Conservation (phyloP, 2,329 filamentous ascomycete species). For the Fusarium sp. region DNA sequence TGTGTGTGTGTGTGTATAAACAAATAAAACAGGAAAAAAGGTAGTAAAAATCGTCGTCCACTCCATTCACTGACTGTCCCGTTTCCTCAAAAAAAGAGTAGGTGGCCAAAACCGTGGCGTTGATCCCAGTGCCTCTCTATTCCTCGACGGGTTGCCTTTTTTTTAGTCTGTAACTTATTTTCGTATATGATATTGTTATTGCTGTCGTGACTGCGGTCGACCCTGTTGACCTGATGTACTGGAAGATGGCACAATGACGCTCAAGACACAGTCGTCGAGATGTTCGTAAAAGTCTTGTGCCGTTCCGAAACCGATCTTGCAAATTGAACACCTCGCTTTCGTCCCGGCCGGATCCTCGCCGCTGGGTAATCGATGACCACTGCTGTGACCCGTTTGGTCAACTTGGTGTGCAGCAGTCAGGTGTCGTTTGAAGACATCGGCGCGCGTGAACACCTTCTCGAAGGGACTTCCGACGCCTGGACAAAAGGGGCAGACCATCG, state of each 20-base stretch:
- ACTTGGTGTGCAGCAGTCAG: slow-evolving; percentile 93
- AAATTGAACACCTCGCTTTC: slow-evolving; percentile 92
- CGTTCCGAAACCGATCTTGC: slow-evolving; percentile 80
- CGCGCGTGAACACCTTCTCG: slow-evolving; percentile 96
- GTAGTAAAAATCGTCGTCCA: slow-evolving; percentile 4
- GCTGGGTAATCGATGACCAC: slow-evolving; percentile 62
- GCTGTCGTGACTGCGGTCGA: slow-evolving; percentile 22
- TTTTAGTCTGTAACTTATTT: neutral
- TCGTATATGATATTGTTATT: slow-evolving; percentile 1
- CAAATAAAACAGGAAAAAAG: slow-evolving; percentile 22
- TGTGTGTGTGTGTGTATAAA: slow-evolving; percentile 8
- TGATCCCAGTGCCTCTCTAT: slow-evolving; percentile 2
- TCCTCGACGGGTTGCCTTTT: neutral
- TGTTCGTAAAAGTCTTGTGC: slow-evolving; percentile 99
- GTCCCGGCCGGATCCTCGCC: slow-evolving; percentile 50
- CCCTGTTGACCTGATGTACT: slow-evolving; percentile 18
- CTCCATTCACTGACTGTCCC: slow-evolving; percentile 8
- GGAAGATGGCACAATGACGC: slow-evolving; percentile 64
- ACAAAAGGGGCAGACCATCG: slow-evolving; percentile 97
- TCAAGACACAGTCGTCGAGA: slow-evolving; percentile 76
- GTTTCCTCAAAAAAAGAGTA: slow-evolving; percentile 4
- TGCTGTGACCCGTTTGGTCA: slow-evolving; percentile 93
- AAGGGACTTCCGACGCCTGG: slow-evolving; percentile 86
- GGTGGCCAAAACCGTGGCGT: slow-evolving; percentile 18
- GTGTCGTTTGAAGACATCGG: slow-evolving; percentile 97